These are phyloP conservation scores for Epichloe uncinata DNA, from an alignment of 2,329 filamentous ascomycete genomes.

Conservation along the genomic window DNA sequence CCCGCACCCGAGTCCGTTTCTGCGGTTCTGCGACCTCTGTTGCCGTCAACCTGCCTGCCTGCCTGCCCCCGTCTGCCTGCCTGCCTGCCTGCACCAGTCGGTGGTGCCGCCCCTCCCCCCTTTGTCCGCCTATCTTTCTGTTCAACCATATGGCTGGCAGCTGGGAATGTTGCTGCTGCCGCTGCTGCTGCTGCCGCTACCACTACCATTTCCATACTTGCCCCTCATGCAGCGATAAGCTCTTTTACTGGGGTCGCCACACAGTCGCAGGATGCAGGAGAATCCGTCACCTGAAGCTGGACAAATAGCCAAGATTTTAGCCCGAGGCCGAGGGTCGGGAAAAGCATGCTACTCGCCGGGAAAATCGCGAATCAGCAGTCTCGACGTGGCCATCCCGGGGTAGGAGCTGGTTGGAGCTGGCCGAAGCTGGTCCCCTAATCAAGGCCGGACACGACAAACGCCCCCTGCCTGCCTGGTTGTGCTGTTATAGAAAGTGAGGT, in stretches of 20 bases:
- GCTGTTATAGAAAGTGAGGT: neutral
- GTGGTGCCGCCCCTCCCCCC: too few species aligned
- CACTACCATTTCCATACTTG: neutral
- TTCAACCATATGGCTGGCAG: neutral
- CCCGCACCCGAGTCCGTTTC: neutral
- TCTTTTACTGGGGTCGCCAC: neutral
- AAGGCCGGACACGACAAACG: neutral
- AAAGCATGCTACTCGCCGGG: neutral
- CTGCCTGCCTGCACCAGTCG: neutral
- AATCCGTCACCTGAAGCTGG: conserved; percentile 1
- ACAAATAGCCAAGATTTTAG: neutral
- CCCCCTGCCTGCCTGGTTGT: neutral
- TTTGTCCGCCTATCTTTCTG: neutral
- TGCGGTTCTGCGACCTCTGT: too few species aligned
- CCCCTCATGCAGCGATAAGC: neutral
- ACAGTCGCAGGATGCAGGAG: neutral
- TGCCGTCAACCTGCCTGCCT: neutral
- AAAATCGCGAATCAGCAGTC: neutral
- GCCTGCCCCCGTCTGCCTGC: too few species aligned
- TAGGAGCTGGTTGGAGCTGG: neutral
- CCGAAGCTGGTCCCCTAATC: neutral
- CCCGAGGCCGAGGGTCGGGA: neutral
- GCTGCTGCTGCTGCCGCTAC: neutral
- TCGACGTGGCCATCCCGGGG: neutral
- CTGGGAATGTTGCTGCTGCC: neutral